These are phyloP conservation scores for Pinus albicaulis DNA, from an alignment of 75 land plant genomes.

Conservation along the genomic window DNA sequence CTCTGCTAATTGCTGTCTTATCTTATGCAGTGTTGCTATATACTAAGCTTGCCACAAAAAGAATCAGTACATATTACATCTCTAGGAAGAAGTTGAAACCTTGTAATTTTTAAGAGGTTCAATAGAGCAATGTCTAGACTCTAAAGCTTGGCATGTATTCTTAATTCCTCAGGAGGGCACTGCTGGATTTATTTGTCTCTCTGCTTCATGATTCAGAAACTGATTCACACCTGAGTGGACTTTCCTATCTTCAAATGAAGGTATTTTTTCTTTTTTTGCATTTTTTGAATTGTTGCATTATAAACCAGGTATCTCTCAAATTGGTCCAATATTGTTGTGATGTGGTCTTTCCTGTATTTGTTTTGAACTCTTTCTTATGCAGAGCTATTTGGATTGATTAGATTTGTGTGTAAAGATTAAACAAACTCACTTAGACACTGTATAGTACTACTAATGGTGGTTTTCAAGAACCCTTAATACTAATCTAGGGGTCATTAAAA, in stretches of 20 bases:
- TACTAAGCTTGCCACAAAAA: not conserved
- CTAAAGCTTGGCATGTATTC: not conserved
- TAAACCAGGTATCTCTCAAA: not conserved
- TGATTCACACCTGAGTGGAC: conserved; percentile 6
- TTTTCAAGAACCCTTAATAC: not conserved
- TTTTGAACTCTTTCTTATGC: not conserved
- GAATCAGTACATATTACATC: not conserved
- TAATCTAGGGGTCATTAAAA: too few relatives aligned
- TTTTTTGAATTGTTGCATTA: not conserved
- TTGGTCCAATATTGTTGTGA: not conserved
- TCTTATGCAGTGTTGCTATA: not conserved
- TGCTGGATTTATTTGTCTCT: conserved; percentile 47
- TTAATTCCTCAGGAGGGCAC: conserved; percentile 55
- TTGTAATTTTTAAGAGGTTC: not conserved
- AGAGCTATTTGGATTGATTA: not conserved
- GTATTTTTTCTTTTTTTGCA: conserved; percentile 21
- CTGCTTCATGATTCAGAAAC: conserved; percentile 13
- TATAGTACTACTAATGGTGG: not conserved
- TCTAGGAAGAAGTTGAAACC: not conserved
- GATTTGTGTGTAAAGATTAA: not conserved
- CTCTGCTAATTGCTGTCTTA: not conserved
- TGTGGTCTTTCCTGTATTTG: not conserved
- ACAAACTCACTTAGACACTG: not conserved
- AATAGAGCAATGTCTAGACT: not conserved
- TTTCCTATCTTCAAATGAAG: conserved; percentile 74